Base-by-base conservation (phyloP, 31 red algal genomes). In the Endocladia muricata region DNA sequence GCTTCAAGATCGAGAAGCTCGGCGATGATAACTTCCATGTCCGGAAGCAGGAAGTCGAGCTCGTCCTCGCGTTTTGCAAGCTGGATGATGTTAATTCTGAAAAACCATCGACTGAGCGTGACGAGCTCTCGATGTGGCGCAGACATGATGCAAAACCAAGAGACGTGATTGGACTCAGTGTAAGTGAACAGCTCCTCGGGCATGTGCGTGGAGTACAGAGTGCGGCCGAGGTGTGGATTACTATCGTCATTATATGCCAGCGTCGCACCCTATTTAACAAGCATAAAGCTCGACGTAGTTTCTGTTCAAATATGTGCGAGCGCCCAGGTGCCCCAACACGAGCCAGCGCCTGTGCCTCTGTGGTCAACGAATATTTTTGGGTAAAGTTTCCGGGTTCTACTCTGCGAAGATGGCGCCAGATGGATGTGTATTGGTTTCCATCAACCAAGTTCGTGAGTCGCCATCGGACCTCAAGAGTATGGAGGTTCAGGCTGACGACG, bases 41-140 rank as follows among this genome's bases (percentile, higher is more conserved):
- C n/a, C n/a, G n/a, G 78, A 82, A 82, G 63, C 78, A 82, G 21
- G 60, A 70, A 51, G 1, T 69, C 70, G 42, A 82, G 62, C 1
- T 60, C 37, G 56, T 36, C 13, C 36, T 70, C 6, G 66, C 66
- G 29, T 41, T 70, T 37, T 8, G 36, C 0, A 0, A 41, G 25
- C 19, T 41, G 0, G 13, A 42, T 70, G 33, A 44, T 0, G 33
- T 41, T 37, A 11, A 17, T 9, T 6, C 7, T 9, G 36, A 41
- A 22, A 19, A 11, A 13, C 13, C 13, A 0, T 23, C 34, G n/a
- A 47, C 36, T 41, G 34, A 70, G 13, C 11, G 9, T 9, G 66
- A 40, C 22, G 36, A 0, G 9, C 0, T 42, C 15, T 42, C 26
- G 22, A 70, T n/a, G 33, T 70, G 25, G 66, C 8, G 42, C 33